Evolutionary conservation across 208 protist genomes (phyloP), one percentile per base, ranked within the genome.

Genomic region (Trypanosoma lewisi): DNA sequence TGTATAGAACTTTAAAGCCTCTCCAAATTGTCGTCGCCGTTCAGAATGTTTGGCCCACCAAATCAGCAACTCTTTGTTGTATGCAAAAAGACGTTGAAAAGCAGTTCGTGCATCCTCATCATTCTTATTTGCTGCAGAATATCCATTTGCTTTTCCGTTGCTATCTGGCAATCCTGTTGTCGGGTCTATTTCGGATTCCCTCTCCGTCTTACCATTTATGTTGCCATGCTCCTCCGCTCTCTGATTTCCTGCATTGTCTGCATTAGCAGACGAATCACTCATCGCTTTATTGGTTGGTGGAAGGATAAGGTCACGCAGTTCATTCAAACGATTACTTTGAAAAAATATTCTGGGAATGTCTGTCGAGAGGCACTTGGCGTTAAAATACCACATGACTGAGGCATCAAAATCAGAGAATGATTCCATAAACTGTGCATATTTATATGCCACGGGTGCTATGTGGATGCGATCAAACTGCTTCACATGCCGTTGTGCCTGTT

Each of bases 21-120:
- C 84, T 25, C 86, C 79, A 50, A 89, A 74, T 51, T 93, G 83
- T 25, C 67, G 76, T 42, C 86, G 83, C 7, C 90, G 80, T 80
- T 99, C 97, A 74, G 74, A 83, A 75, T 97, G 93, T 56, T 93
- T 70, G 2, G 91, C 97, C 87, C 88, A 97, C 97, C 96, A 98
- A 33, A 83, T 63, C 36, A 96, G 59, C 48, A 97, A 49, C 28
- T 96, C 91, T 30, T 72, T 77, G 72, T 92, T 91, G 34, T 78
- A 47, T 16, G 74, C 63, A 61, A 95, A 91, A 25, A 93, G 78
- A 17, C 69, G 44, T 47, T 80, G 62, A 51, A 93, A 89, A 59
- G 82, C 71, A 19, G 65, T 27, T 16, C 60, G 60, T 1, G 63
- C 47, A 23, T 84, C 70, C 36, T 75, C 67, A 67, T 39, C 34